These are phyloP conservation scores for Fusarium xyrophilum DNA, from an alignment of 2,329 filamentous ascomycete species.

Conservation along the genomic window DNA sequence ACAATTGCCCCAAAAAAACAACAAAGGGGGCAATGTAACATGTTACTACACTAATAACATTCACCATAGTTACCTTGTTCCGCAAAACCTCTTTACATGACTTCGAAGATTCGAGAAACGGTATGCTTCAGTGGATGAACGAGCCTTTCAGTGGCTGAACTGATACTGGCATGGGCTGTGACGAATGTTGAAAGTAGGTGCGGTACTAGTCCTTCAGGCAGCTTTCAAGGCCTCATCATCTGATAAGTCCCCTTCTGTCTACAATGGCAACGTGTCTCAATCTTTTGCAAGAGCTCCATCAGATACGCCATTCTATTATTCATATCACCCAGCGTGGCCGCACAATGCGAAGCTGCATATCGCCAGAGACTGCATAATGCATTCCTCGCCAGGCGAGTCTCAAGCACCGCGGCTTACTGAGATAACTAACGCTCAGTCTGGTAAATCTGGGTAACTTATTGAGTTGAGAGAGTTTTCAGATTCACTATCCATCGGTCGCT, in stretches of 20 bases:
- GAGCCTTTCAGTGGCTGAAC: background rate
- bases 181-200: background rate
- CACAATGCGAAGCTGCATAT: background rate
- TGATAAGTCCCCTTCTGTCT: background rate
- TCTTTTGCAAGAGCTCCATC: background rate
- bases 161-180: background rate
- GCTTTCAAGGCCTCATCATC: background rate
- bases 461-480: accelerated
- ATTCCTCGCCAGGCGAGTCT: accelerated
- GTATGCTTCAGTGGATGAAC: background rate
- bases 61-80: background rate
- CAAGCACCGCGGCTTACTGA: too few relatives aligned
- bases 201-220: background rate
- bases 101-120: background rate
- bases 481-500: background rate
- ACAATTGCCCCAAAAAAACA: background rate
- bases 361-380: accelerated
- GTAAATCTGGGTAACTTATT: background rate
- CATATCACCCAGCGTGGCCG: background rate
- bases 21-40: background rate
- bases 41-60: too few relatives aligned
- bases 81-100: background rate
- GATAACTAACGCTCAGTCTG: accelerated
- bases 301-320: background rate
- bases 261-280: background rate